Base-by-base conservation (phyloP, 306 rosid genomes). In the Rosa persica region DNA sequence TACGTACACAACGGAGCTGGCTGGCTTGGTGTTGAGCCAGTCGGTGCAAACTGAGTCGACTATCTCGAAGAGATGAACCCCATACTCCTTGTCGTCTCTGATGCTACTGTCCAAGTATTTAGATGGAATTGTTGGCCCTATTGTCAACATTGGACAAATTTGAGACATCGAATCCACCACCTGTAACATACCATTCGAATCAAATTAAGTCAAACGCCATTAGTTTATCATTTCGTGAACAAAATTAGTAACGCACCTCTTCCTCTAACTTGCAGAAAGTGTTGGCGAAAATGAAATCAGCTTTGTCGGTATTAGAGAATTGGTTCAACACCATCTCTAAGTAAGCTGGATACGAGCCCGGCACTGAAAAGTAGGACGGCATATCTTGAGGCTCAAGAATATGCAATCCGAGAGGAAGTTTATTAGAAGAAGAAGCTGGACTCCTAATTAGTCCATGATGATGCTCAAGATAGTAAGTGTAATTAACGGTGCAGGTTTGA, bases 91-190 rank as follows among this genome's bases (percentile, higher is more conserved):
- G 85, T 88, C 91, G 17, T 87, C 74, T 78, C 80, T 39, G 20
- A 81, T 42, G 52, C 67, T 73, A 5, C 85, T 87, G 87, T 85
- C 91, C 55, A 88, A 61, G 85, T 88, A 72, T 15, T 68, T 8
- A 8, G 84, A 85, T 74, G 94, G 93, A 78, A 89, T 64, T 34
- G 91, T 80, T 46, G 94, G 93, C 19, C 94, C 97, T 52, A 92
- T 83, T 20, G 93, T 84, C 42, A 92, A 52, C 61, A 85, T 0
- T 25, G 84, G 85, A 76, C 77, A 85, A 64, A 82, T 11, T 83
- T 89, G 85, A 78, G 90, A 85, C 89, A 92, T 85, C 0, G 87
- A 75, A 74, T 88, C 88, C 44, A 68, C 89, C 39, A 43, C 90
- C 97, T 89, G 70, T 16, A 5, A 3, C 48, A 8, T 12, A 38